Conservation (phyloP, 768 basidiomycete genomes). For the Leccinum uliginosum region DNA sequence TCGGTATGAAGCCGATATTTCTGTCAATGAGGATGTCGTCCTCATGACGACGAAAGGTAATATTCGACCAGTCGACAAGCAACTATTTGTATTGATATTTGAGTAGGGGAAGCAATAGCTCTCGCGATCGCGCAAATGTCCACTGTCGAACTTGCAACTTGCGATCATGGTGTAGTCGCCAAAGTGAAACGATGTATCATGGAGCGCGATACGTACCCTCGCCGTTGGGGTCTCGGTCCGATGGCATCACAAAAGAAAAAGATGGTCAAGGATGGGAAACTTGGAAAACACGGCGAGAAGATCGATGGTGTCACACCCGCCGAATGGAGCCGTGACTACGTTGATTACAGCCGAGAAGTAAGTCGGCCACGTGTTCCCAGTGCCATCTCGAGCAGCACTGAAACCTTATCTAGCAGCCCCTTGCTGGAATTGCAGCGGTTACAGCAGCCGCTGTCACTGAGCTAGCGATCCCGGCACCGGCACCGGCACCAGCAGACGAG, state of each 20-base stretch:
- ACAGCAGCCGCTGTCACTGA: conserved; percentile 19
- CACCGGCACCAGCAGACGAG: conserved; percentile 31
- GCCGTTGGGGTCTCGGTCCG: conserved; percentile 98
- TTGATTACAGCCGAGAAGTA: conserved; percentile 83
- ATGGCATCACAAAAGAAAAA: conserved; percentile 97
- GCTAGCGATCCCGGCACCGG: conserved; percentile 25
- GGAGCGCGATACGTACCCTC: conserved; percentile 98
- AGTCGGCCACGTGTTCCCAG: conserved; percentile 13
- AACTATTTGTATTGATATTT: conserved; percentile 2
- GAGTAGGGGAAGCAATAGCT: conserved; percentile 83
- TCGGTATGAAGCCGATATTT: conserved; percentile 93
- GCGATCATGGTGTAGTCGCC: conserved; percentile 97
- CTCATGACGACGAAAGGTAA: conserved; percentile 97
- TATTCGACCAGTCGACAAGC: not conserved
- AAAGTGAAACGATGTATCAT: conserved; percentile 99
- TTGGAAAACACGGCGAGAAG: conserved; percentile 92
- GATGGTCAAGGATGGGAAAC: conserved; percentile 94
- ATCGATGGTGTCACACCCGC: conserved; percentile 83
- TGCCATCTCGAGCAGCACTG: not conserved
- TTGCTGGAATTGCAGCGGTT: conserved; percentile 30
- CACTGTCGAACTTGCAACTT: conserved; percentile 95
- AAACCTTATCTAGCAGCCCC: conserved; percentile 33
- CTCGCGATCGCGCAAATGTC: conserved; percentile 97
- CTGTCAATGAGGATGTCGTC: conserved; percentile 92
- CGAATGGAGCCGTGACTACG: conserved; percentile 89